A percentile compares a stretch with the other conserved stretches of the same genome.
Conservation (phyloP, 2,329 filamentous ascomycete genomes). For the Dothistroma pini region DNA sequence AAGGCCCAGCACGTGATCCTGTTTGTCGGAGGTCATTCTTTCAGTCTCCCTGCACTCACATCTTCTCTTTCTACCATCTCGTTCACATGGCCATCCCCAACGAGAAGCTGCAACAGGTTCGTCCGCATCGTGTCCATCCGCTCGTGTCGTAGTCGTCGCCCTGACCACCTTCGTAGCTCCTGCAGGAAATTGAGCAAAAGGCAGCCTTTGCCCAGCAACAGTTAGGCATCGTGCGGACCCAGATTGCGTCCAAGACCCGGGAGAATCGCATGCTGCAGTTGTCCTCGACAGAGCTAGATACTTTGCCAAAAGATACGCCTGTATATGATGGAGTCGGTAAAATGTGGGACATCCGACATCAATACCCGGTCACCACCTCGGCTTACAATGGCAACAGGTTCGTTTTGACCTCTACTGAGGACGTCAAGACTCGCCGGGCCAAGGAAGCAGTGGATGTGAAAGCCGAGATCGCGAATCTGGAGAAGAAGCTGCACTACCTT, state of each 20-base stretch:
- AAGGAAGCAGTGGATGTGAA: slow-evolving; percentile 71
- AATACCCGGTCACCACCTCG: slow-evolving; percentile 13
- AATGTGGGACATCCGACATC: slow-evolving; percentile 59
- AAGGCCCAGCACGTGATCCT: not conserved
- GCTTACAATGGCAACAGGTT: slow-evolving; percentile 61
- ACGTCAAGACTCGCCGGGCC: slow-evolving; percentile 71
- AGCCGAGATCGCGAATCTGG: slow-evolving; percentile 72
- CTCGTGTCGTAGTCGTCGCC: not conserved
- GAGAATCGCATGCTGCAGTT: slow-evolving; percentile 86
- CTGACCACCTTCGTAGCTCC: slow-evolving; percentile 56
- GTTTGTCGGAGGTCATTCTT: not conserved
- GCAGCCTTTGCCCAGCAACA: slow-evolving; percentile 87
- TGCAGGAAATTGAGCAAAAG: slow-evolving; percentile 91
- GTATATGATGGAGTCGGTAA: slow-evolving; percentile 96
- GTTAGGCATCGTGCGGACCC: slow-evolving; percentile 77
- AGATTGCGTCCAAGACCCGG: slow-evolving; percentile 79
- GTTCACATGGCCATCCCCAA: slow-evolving; percentile 81
- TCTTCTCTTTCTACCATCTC: not conserved
- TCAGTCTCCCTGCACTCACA: not conserved
- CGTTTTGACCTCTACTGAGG: slow-evolving; percentile 67
- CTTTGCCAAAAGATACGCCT: slow-evolving; percentile 68
- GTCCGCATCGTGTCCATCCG: slow-evolving; percentile 13
- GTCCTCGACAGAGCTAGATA: slow-evolving; percentile 77
- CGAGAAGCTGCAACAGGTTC: slow-evolving; percentile 87
- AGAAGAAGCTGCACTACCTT: slow-evolving; percentile 87